Percentiles rank a stretch among this genome's conserved stretches.
These are phyloP conservation scores for Myrica gale DNA, from an alignment of 306 rosid genomes.

Conservation along the genomic window DNA sequence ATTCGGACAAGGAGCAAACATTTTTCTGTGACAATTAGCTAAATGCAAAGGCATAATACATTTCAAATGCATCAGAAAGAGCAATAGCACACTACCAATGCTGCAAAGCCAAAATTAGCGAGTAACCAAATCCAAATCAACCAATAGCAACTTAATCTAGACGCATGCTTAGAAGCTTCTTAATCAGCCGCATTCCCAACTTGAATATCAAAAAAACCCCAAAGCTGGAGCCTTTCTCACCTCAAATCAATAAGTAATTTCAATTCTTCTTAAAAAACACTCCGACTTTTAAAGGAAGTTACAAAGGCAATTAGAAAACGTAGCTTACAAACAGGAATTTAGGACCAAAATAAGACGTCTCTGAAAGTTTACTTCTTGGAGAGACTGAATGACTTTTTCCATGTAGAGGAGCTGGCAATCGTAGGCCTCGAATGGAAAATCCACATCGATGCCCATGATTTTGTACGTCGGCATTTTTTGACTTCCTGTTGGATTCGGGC, in stretches of 20 bases:
- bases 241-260: neutral
- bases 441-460: slow-evolving; percentile 75
- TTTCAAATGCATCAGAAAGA: neutral
- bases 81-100: neutral
- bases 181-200: neutral
- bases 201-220: neutral
- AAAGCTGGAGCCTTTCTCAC: neutral
- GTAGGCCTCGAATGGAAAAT: slow-evolving; percentile 85
- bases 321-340: neutral
- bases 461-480: slow-evolving; percentile 72
- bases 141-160: neutral
- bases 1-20: neutral
- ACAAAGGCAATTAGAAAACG: neutral
- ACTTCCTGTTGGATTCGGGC: slow-evolving; percentile 4
- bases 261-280: neutral
- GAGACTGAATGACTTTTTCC: slow-evolving; percentile 91
- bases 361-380: slow-evolving; percentile 58
- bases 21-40: neutral
- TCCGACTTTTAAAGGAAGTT: neutral
- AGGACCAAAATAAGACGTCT: neutral
- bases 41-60: neutral
- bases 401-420: slow-evolving; percentile 89
- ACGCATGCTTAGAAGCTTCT: neutral
- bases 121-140: neutral
- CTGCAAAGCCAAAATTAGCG: neutral